Percentiles rank a stretch among this genome's conserved stretches.
These are phyloP conservation scores for Paramarasmius palmivorus DNA, from an alignment of 1,284 basidiomycete genomes.

Conservation along the genomic window DNA sequence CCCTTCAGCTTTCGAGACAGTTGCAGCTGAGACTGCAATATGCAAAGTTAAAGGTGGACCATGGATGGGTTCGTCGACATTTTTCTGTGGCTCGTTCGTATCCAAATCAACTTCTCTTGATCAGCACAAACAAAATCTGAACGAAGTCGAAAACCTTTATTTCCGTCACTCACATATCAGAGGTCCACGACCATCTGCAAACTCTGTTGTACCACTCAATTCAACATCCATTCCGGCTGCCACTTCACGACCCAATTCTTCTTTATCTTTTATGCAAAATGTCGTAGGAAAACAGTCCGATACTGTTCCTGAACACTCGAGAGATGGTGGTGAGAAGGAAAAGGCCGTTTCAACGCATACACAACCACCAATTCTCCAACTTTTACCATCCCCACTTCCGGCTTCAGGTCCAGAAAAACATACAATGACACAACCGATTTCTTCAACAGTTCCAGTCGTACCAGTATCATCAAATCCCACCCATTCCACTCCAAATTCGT, in stretches of 20 bases:
- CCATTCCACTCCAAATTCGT: too few relatives aligned
- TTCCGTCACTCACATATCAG: slow-evolving; percentile 50
- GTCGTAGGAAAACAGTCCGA: too few relatives aligned
- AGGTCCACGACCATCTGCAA: slow-evolving; percentile 1
- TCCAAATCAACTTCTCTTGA: slow-evolving; percentile 2
- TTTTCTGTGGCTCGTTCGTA: background rate
- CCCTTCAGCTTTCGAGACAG: slow-evolving; percentile 62
- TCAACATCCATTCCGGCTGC: background rate
- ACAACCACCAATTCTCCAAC: too few relatives aligned
- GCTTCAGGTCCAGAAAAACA: too few relatives aligned
- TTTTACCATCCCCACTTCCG: too few relatives aligned
- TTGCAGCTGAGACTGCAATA: slow-evolving; percentile 77
- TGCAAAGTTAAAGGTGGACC: slow-evolving; percentile 75
- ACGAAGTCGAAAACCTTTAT: slow-evolving; percentile 65
- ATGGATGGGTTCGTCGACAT: slow-evolving; percentile 66
- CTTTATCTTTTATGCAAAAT: too few relatives aligned
- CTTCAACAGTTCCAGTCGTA: too few relatives aligned
- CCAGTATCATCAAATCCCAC: too few relatives aligned
- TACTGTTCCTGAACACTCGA: too few relatives aligned
- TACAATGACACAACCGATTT: too few relatives aligned
- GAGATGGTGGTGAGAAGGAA: too few relatives aligned
- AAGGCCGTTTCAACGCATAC: too few relatives aligned
- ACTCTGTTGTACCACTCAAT: background rate
- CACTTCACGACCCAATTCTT: background rate
- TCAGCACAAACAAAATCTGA: slow-evolving; percentile 58